Evolutionary conservation across 306 rosid genomes (phyloP).

Genomic region (Echinosophora koreensis): DNA sequence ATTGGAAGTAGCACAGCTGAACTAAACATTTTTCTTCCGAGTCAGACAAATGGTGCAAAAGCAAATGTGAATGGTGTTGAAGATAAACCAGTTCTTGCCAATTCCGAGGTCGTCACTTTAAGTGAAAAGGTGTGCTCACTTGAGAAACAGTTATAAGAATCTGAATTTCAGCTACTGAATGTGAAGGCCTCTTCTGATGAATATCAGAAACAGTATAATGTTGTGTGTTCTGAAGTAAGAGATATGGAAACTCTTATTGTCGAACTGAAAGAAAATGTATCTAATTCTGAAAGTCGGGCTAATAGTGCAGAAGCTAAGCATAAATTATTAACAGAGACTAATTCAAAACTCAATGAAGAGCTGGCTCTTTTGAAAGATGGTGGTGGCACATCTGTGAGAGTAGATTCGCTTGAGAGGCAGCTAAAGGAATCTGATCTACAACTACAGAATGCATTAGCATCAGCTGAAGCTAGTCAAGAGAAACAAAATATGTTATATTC

Average conservation of each 20-base stretch:
- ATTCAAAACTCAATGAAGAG: slow-evolving; percentile 57
- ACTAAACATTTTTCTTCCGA: slow-evolving; percentile 42
- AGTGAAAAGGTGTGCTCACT: slow-evolving; percentile 56
- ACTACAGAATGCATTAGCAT: slow-evolving; percentile 66
- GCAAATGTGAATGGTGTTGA: slow-evolving; percentile 58
- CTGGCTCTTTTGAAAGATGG: slow-evolving; percentile 44
- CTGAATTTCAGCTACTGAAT: slow-evolving; percentile 47
- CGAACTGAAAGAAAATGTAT: slow-evolving; percentile 49
- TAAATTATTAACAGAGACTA: slow-evolving; percentile 50
- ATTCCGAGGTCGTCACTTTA: slow-evolving; percentile 54
- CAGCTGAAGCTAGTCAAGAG: slow-evolving; percentile 78
- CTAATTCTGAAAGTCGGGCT: slow-evolving; percentile 58
- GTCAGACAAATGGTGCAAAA: slow-evolving; percentile 49
- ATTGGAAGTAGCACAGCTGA: slow-evolving; percentile 47
- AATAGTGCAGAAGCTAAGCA: slow-evolving; percentile 54
- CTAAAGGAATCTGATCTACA: slow-evolving; percentile 59
- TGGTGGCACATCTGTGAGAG: slow-evolving; percentile 42
- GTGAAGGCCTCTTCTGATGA: slow-evolving; percentile 47
- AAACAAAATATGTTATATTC: slow-evolving; percentile 68
- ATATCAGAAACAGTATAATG: slow-evolving; percentile 50
- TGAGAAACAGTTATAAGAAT: slow-evolving; percentile 64
- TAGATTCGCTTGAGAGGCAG: slow-evolving; percentile 63
- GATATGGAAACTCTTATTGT: slow-evolving; percentile 51
- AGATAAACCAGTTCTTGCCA: slow-evolving; percentile 53
- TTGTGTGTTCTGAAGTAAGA: slow-evolving; percentile 45